Percentiles rank a stretch among this genome's conserved stretches.
These are phyloP conservation scores for Hyphopichia buzzinii DNA, from an alignment of 1,139 yeast genomes.

Conservation along the genomic window DNA sequence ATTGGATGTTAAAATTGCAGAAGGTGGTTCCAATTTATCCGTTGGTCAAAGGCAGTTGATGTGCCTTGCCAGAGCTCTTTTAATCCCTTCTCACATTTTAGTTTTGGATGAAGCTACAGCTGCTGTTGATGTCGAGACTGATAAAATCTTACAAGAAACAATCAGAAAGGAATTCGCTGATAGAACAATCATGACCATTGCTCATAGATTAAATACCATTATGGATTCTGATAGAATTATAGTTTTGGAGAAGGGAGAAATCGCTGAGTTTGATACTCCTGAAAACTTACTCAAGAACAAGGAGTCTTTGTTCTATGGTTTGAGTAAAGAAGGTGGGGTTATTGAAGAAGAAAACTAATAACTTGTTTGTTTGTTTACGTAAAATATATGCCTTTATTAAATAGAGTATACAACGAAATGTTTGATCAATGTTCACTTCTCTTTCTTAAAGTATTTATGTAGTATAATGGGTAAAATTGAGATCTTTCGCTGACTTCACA, in stretches of 20 bases:
- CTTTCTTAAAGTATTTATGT: slow-evolving; percentile 65
- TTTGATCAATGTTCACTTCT: slow-evolving; percentile 74
- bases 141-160: slow-evolving; percentile 80
- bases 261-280: slow-evolving; percentile 87
- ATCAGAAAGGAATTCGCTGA: slow-evolving; percentile 82
- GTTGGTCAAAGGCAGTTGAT: slow-evolving; percentile 91
- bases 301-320: slow-evolving; percentile 71
- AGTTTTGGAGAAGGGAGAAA: slow-evolving; percentile 81
- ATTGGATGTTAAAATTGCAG: slow-evolving; percentile 63
- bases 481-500: slow-evolving; percentile 35
- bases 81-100: slow-evolving; percentile 73
- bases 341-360: slow-evolving; percentile 27
- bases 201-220: slow-evolving; percentile 91
- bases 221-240: slow-evolving; percentile 87
- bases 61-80: slow-evolving; percentile 85
- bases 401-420: too few species aligned
- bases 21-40: slow-evolving; percentile 85
- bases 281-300: slow-evolving; percentile 60
- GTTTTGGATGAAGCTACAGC: slow-evolving; percentile 97
- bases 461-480: slow-evolving; percentile 64
- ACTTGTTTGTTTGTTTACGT: not conserved
- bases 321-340: slow-evolving; percentile 70
- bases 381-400: not conserved
- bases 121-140: slow-evolving; percentile 96
- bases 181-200: slow-evolving; percentile 90